These are phyloP conservation scores for Neurospora hispaniola DNA, from an alignment of 495 filamentous ascomycete species.

Conservation along the genomic window DNA sequence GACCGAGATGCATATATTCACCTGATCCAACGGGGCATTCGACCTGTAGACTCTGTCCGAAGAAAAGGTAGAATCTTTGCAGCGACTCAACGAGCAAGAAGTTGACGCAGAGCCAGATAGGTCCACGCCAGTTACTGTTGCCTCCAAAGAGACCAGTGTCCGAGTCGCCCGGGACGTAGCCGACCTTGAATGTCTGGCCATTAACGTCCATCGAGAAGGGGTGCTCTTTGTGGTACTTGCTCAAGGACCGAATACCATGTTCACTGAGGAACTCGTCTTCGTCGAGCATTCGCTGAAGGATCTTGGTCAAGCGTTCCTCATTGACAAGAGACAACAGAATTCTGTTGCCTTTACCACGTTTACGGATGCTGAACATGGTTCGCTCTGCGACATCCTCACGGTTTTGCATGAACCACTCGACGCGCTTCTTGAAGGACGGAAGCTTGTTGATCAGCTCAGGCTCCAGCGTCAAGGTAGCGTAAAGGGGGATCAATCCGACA, in stretches of 20 bases:
- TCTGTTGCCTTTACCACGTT: slow-evolving; percentile 78
- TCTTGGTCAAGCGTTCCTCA: slow-evolving; percentile 76
- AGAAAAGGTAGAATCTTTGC: slow-evolving; percentile 90
- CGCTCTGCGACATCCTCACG: slow-evolving; percentile 73
- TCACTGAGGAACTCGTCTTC: slow-evolving; percentile 86
- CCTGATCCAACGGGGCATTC: slow-evolving; percentile 93
- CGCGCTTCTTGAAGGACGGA: slow-evolving; percentile 82
- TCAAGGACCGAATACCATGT: slow-evolving; percentile 86
- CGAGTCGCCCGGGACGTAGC: slow-evolving; percentile 87
- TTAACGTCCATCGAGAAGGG: slow-evolving; percentile 96
- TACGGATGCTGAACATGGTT: slow-evolving; percentile 84
- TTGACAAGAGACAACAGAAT: slow-evolving; percentile 80
- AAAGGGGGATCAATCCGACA: slow-evolving; percentile 87
- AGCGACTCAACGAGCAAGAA: slow-evolving; percentile 89
- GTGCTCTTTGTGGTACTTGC: slow-evolving; percentile 82
- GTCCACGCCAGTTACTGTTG: slow-evolving; percentile 93
- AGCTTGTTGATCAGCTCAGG: slow-evolving; percentile 87
- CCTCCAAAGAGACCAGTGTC: slow-evolving; percentile 90
- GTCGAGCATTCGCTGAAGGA: slow-evolving; percentile 82
- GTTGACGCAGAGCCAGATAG: slow-evolving; percentile 94
- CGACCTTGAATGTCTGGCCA: slow-evolving; percentile 76
- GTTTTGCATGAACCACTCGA: slow-evolving; percentile 90
- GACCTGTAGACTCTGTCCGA: slow-evolving; percentile 75
- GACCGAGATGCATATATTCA: slow-evolving; percentile 89
- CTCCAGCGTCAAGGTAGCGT: slow-evolving; percentile 83